Base-by-base conservation (phyloP, 148 eudicot genomes). In the Fagopyrum homotropicum region DNA sequence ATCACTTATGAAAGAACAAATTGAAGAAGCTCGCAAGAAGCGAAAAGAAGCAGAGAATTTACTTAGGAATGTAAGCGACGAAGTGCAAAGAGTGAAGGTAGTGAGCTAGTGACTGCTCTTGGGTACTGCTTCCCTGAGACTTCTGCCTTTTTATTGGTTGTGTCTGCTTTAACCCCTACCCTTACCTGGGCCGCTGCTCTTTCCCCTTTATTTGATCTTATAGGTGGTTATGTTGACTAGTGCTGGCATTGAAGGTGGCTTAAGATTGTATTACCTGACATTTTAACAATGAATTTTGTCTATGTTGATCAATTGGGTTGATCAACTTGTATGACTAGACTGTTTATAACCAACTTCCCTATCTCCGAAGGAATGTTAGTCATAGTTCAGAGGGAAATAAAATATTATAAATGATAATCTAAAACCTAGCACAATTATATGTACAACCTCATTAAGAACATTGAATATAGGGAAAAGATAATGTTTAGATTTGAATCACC, bases 41-140 rank as follows among this genome's bases (percentile, higher is more conserved):
- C 89, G 90, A 83, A 85, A 96, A 80, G 78, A 44, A 26, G 82
- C 79, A 17, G 97, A 95, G 73, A 82, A 84, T 61, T 83, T 72
- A 35, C 75, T 85, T 78, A 80, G 57, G 19, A 79, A 76, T 59
- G 74, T 86, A 76, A 77, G 80, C 40, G 78, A 79, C 29, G 79
- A 85, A 57, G 51, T 83, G 50, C 80, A 73, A 73, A 76, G 68
- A 76, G 84, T 79, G 43, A 94, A 91, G 97, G 98, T 94, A 77
- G 54, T 75, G 10, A 91, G 97, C 97, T 94, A 77, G 54, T 75
- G 14, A 40, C 72, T 69, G 44, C 69, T 74, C 16, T 14, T 77
- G 19, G 10, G 60, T 22, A 29, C 43, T 51, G 43, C n/a, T 66
- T 30, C 57, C 22, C 30, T 4, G 30, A 29, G 4, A 61, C 68